A percentile compares a stretch with the other conserved stretches of the same genome.
Conservation (phyloP, 805 yeast species). For the Schwanniomyces pseudopolymorphus region DNA sequence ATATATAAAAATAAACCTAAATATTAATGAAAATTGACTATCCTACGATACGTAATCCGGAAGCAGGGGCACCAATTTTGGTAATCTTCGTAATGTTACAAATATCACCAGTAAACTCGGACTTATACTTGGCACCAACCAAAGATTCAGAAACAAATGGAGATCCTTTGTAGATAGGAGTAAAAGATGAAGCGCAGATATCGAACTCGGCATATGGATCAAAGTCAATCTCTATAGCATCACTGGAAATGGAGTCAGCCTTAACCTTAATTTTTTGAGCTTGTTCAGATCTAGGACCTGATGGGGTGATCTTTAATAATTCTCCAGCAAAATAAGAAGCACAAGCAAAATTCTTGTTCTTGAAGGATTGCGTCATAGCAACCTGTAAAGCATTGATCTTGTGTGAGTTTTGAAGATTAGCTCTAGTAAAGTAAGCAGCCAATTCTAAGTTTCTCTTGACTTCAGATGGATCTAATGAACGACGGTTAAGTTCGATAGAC, state of each 20-base stretch:
- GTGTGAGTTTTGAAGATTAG: constrained; percentile 79
- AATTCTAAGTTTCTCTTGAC: constrained; percentile 86
- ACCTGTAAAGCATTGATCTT: constrained; percentile 86
- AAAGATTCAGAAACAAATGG: constrained; percentile 73
- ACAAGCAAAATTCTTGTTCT: constrained; percentile 79
- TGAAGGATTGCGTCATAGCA: constrained; percentile 92
- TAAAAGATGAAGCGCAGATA: constrained; percentile 80
- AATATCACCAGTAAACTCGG: constrained; percentile 71
- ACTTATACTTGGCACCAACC: constrained; percentile 85
- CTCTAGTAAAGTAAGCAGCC: constrained; percentile 92
- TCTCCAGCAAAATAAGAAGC: constrained; percentile 90
- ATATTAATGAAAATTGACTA: neutral
- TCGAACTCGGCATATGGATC: constrained; percentile 91
- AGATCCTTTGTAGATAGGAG: constrained; percentile 84
- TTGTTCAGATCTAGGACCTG: constrained; percentile 84
- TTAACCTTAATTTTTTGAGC: constrained; percentile 79
- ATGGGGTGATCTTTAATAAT: constrained; percentile 64
- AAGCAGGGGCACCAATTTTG: constrained; percentile 84
- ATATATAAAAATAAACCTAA: neutral
- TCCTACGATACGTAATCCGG: constrained; percentile 69
- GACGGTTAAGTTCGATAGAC: constrained; percentile 86
- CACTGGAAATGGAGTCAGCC: constrained; percentile 78
- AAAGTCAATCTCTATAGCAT: constrained; percentile 86
- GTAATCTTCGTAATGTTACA: constrained; percentile 78
- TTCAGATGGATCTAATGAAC: constrained; percentile 68